Evolutionary conservation across 108 stramenopile genomes (phyloP).

Genomic region (Skeletonema grethae): DNA sequence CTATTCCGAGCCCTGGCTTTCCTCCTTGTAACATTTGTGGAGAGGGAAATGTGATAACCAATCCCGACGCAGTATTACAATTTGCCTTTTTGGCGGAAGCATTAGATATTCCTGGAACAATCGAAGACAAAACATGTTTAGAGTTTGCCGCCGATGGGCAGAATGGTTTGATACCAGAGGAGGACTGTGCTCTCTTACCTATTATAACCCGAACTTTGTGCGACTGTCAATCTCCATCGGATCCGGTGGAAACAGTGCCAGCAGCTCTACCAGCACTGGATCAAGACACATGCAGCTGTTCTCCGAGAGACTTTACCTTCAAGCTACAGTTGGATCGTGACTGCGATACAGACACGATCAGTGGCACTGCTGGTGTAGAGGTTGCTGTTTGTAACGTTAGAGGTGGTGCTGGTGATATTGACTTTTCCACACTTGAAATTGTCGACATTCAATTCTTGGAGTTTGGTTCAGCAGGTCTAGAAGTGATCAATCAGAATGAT

Average conservation of each 20-base stretch:
- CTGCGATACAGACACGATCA: neutral
- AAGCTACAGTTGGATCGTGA: neutral
- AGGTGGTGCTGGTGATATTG: neutral
- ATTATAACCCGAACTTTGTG: neutral
- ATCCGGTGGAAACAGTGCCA: neutral
- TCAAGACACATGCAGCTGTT: neutral
- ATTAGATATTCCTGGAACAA: neutral
- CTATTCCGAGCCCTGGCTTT: neutral
- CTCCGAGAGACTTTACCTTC: neutral
- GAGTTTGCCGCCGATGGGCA: neutral
- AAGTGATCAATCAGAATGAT: neutral
- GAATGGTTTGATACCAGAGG: neutral
- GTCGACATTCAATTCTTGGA: slow-evolving; percentile 1
- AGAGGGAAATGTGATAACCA: neutral
- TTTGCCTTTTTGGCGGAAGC: neutral
- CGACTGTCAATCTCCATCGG: neutral
- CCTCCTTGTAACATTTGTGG: neutral
- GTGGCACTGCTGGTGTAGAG: neutral
- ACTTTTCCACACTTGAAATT: neutral
- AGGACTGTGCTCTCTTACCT: neutral
- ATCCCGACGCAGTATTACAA: neutral
- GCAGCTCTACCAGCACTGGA: neutral
- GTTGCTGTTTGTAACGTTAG: neutral
- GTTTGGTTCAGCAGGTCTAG: neutral
- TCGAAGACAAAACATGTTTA: neutral